Evolutionary conservation across 73 alveolate species (phyloP).

Genomic region (Blepharisma stoltei): DNA sequence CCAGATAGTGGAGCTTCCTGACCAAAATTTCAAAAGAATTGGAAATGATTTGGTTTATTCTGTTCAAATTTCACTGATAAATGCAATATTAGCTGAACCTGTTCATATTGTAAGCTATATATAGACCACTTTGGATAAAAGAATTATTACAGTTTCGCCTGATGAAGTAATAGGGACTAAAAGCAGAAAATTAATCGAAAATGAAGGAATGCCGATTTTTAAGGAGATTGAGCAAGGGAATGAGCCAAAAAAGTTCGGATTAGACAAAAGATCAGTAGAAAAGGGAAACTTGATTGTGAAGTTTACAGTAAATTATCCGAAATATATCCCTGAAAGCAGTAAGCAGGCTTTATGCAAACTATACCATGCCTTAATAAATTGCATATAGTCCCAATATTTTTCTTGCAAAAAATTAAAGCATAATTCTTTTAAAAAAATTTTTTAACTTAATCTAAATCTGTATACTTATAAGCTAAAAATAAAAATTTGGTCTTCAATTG

Average conservation of each 20-base stretch:
- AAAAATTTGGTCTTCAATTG: not conserved
- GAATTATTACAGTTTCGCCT: constrained; percentile 5
- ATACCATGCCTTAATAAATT: too few species aligned
- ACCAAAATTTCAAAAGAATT: constrained; percentile 63
- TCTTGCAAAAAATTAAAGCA: too few species aligned
- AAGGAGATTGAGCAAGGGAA: constrained; percentile 30
- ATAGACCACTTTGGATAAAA: constrained; percentile 11
- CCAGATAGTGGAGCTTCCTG: constrained; percentile 64
- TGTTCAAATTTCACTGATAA: constrained; percentile 56
- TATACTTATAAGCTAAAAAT: not conserved
- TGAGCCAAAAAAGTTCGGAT: constrained; percentile 34
- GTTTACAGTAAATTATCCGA: constrained; percentile 51
- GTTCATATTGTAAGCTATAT: constrained; percentile 41
- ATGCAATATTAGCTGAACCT: constrained; percentile 82
- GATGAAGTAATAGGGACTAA: constrained; percentile 51
- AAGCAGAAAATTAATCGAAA: constrained; percentile 66
- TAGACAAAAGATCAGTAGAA: constrained; percentile 31
- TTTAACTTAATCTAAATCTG: too few species aligned
- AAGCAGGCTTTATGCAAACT: constrained; percentile 9
- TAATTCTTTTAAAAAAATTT: too few species aligned
- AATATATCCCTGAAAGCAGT: constrained; percentile 32
- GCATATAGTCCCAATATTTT: too few species aligned
- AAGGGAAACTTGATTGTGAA: constrained; percentile 52
- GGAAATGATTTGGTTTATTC: constrained; percentile 81
- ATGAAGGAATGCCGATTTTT: constrained; percentile 91